These are phyloP conservation scores for Diplodia sapinea DNA, from an alignment of 2,329 filamentous ascomycete genomes.

Conservation along the genomic window DNA sequence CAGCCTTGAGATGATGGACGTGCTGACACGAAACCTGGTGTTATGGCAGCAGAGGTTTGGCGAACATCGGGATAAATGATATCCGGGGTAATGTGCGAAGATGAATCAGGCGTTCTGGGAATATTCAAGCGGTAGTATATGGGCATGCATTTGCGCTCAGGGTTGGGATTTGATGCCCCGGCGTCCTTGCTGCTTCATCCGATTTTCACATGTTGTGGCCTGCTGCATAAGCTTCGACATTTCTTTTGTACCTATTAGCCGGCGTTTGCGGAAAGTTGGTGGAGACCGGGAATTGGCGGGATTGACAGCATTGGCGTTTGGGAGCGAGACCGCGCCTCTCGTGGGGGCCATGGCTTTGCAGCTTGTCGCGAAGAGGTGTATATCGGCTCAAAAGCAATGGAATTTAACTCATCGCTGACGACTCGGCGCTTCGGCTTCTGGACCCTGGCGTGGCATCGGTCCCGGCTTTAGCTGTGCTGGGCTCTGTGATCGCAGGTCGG, in stretches of 20 bases:
- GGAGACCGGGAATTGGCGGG: conserved; percentile 13
- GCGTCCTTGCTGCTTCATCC: conserved; percentile 9
- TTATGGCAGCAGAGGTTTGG: conserved; percentile 72
- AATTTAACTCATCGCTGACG: conserved; percentile 8
- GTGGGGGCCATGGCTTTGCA: conserved; percentile 10
- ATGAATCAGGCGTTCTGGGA: conserved; percentile 2
- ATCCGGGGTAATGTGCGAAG: background rate
- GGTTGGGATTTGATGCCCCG: conserved; percentile 10
- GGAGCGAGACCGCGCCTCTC: conserved; percentile 7
- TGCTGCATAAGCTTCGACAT: background rate
- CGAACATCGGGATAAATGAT: conserved; percentile 29
- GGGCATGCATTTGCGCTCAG: conserved; percentile 9
- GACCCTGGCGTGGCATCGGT: conserved; percentile 23
- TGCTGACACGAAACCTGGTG: conserved; percentile 77
- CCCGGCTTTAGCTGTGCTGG: conserved; percentile 6
- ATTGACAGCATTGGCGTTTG: conserved; percentile 26
- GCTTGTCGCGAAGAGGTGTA: conserved; percentile 4
- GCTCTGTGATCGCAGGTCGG: background rate
- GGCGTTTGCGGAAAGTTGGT: background rate
- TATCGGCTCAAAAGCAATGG: conserved; percentile 1
- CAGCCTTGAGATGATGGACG: conserved; percentile 90
- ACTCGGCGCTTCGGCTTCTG: conserved; percentile 6
- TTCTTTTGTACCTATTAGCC: background rate
- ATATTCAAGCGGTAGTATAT: background rate
- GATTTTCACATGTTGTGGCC: background rate